These are phyloP conservation scores for Magnusiomyces paraingens DNA, from an alignment of 1,139 yeast species.

Conservation along the genomic window DNA sequence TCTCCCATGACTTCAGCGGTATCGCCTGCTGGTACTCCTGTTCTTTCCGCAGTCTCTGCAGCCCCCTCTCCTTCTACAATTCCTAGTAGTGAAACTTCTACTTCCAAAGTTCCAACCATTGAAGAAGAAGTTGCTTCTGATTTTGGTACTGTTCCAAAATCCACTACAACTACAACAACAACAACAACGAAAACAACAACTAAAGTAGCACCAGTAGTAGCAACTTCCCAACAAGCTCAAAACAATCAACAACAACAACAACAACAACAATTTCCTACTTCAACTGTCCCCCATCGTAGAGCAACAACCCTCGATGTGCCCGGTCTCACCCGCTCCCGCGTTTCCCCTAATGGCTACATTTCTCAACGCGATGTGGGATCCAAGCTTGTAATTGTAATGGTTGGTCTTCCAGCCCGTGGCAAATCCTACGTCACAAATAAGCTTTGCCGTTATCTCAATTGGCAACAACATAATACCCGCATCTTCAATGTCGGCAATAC, in stretches of 20 bases:
- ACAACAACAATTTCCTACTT: neutral
- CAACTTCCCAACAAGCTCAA: neutral
- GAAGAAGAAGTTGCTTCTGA: neutral
- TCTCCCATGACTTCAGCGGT: conserved; percentile 2
- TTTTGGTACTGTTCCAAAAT: conserved; percentile 3
- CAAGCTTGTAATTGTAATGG: conserved; percentile 87
- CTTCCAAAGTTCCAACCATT: too few relatives aligned
- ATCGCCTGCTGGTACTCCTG: neutral
- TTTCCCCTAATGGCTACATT: conserved; percentile 76
- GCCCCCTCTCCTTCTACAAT: too few relatives aligned
- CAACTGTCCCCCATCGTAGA: conserved; percentile 27
- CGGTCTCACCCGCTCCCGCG: conserved; percentile 79
- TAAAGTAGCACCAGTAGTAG: conserved; percentile 2
- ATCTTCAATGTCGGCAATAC: conserved; percentile 95
- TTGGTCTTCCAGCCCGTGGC: conserved; percentile 89
- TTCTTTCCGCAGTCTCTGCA: too few relatives aligned
- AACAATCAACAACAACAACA: conserved; percentile 1
- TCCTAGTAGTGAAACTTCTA: too few relatives aligned
- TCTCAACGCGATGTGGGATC: conserved; percentile 69
- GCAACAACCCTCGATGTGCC: conserved; percentile 89
- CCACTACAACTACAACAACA: neutral
- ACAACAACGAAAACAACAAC: neutral
- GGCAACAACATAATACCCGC: conserved; percentile 85
- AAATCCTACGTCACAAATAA: conserved; percentile 90
- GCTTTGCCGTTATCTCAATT: conserved; percentile 76